Conservation (phyloP, 352 stramenopile species). For the Thalassiosira livingstoniorum region DNA sequence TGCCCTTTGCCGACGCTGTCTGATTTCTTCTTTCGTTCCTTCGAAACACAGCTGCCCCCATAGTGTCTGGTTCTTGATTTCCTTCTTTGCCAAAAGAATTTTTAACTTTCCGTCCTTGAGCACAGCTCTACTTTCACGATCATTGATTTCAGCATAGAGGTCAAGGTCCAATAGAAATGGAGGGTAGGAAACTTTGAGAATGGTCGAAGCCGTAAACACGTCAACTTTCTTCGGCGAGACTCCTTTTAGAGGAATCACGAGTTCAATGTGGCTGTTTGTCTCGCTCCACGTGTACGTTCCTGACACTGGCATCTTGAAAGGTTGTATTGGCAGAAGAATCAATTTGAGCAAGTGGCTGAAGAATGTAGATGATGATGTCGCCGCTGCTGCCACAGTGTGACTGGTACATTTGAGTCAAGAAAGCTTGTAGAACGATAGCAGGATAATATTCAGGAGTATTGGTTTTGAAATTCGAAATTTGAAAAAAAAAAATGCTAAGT, state of each 20-base stretch:
- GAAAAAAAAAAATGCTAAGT: background rate
- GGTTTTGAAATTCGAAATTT: background rate
- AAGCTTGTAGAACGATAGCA: no score
- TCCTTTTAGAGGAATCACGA: constrained; percentile 59
- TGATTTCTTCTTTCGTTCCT: constrained; percentile 51
- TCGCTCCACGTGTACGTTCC: constrained; percentile 69
- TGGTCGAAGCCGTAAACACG: constrained; percentile 41
- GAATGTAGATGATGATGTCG: no score
- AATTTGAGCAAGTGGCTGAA: no score
- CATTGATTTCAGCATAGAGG: constrained; percentile 53
- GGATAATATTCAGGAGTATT: no score
- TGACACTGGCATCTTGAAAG: constrained; percentile 42
- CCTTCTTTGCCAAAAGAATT: constrained; percentile 57
- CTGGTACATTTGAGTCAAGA: no score
- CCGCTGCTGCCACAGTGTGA: no score
- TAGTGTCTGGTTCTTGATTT: background rate
- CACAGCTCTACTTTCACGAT: constrained; percentile 53
- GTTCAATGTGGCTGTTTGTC: constrained; percentile 40
- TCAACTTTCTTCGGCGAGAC: constrained; percentile 58
- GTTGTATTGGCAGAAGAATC: no score
- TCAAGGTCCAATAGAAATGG: constrained; percentile 66
- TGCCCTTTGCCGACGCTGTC: constrained; percentile 32
- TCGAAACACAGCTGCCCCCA: constrained; percentile 54
- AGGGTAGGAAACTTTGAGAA: constrained; percentile 62
- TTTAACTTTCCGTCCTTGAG: constrained; percentile 61